Base-by-base conservation (phyloP, 176 grass and related monocot genomes). In the Oropetium thomaeum region DNA sequence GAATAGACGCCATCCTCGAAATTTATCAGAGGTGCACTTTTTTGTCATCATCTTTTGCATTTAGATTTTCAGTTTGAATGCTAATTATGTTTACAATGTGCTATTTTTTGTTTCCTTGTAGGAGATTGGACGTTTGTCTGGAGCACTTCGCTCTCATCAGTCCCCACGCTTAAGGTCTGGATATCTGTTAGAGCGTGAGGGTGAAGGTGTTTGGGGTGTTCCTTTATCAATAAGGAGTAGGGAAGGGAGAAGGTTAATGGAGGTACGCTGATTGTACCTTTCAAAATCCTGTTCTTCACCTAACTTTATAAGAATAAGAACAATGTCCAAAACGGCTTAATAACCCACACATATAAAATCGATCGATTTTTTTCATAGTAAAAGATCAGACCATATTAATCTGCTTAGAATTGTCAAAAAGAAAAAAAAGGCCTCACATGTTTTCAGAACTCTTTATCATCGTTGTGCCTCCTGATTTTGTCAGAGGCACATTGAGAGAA, bases 171-270 rank as follows among this genome's bases (percentile, higher is more conserved):
- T 88, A 57, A 87, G 91, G 79, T 70, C 85, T 39, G 75, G 84
- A 28, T 69, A 85, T 83, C 52, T 90, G 19, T 37, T 88, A 65
- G 88, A 90, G 49, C 85, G 75, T 14, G 84, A 87, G 49, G 82
- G 79, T 41, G 87, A 93, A 74, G 75, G 66, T 65, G 69, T 88
- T 83, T 88, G 73, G 65, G 82, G 85, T 77, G 84, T 82, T 80
- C 85, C 91, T 23, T 52, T 88, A 34, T 47, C 87, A 29, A 61
- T 75, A 65, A 84, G 90, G 68, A 79, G 59, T 71, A 87, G 90
- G 60, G 90, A 93, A 79, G 88, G 82, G 79, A 90, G 81, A 75
- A 84, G 86, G 68, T 58, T 88, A 70, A 80, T 76, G 41, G 91
- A 93, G 79, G 91, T 93, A 49, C 32, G 62, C 51, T 35, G 64